These are phyloP conservation scores for Lactifluus hygrophoroides DNA, from an alignment of 768 basidiomycete genomes.

Conservation along the genomic window DNA sequence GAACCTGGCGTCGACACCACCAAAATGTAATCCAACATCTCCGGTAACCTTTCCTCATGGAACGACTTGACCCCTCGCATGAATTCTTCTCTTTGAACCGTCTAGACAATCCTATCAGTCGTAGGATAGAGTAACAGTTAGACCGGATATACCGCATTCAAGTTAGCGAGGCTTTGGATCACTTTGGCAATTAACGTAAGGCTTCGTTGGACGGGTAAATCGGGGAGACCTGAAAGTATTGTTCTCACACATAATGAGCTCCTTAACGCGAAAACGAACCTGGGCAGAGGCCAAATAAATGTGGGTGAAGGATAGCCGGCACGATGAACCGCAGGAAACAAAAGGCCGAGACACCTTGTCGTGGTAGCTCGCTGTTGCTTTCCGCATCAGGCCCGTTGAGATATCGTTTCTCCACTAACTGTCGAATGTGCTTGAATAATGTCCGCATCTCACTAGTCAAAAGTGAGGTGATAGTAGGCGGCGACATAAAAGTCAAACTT, in stretches of 20 bases:
- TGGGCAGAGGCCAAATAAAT: slow-evolving; percentile 69
- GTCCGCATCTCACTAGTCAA: slow-evolving; percentile 56
- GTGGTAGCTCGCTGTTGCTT: slow-evolving; percentile 48
- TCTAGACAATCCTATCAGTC: slow-evolving; percentile 30
- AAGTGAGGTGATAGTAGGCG: slow-evolving; percentile 7
- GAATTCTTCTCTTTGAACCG: slow-evolving; percentile 67
- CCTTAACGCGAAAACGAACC: slow-evolving; percentile 35
- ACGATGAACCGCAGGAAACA: slow-evolving; percentile 86
- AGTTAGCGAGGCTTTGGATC: slow-evolving; percentile 82
- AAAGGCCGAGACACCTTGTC: slow-evolving; percentile 84
- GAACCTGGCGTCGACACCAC: slow-evolving; percentile 53
- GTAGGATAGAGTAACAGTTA: too few species aligned
- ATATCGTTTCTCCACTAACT: slow-evolving; percentile 63
- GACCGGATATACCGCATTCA: slow-evolving; percentile 51
- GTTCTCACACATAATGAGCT: not conserved
- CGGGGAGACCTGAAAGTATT: slow-evolving; percentile 52
- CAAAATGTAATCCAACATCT: slow-evolving; percentile 74
- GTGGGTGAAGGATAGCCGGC: slow-evolving; percentile 83
- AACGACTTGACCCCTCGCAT: slow-evolving; percentile 75
- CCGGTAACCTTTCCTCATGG: slow-evolving; percentile 48
- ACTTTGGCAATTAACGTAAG: slow-evolving; percentile 81
- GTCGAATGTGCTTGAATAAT: slow-evolving; percentile 61
- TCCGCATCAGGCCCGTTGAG: slow-evolving; percentile 33
- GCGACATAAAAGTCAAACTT: slow-evolving; percentile 25
- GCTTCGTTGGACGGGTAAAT: slow-evolving; percentile 61